A percentile compares a stretch with the other conserved stretches of the same genome.
phyloP scores from a whole-genome alignment of 139 green algal genomes.

The Pleodorina starrii region DNA sequence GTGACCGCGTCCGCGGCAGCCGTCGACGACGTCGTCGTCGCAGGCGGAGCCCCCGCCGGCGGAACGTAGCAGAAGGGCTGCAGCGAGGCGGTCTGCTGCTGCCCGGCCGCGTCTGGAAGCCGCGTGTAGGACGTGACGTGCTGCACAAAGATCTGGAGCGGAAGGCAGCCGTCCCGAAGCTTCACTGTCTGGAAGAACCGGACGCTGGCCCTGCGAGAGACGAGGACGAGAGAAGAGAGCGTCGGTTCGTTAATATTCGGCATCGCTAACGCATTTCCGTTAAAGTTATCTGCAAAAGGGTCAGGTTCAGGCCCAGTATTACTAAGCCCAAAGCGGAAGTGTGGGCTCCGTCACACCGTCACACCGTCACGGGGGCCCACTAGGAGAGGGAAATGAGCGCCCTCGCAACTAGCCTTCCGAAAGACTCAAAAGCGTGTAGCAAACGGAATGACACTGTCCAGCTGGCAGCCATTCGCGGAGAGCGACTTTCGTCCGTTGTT shows the following conservation, averaged over 20 bases:
- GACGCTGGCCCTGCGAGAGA: not conserved
- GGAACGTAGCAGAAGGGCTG: slow-evolving; percentile 15
- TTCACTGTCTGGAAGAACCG: not conserved
- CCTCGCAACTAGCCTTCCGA: not conserved
- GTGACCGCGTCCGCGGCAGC: not conserved
- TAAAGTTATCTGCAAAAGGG: not conserved
- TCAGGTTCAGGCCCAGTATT: not conserved
- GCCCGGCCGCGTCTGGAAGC: not conserved
- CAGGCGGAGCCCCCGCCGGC: not conserved
- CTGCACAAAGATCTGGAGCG: slow-evolving; percentile 23
- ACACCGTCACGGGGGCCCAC: not conserved
- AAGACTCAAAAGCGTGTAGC: not conserved
- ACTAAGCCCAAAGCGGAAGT: not conserved
- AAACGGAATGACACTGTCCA: not conserved
- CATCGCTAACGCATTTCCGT: not conserved
- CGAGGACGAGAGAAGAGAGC: not conserved
- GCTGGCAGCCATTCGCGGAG: not conserved
- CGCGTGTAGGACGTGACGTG: slow-evolving; percentile 7
- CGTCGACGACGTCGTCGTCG: not conserved
- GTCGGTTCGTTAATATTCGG: not conserved
- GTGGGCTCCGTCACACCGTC: too few relatives aligned
- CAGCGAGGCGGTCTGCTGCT: not conserved
- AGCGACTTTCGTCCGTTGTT: not conserved
- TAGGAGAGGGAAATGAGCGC: not conserved
- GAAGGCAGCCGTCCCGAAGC: slow-evolving; percentile 32